Base-by-base conservation (phyloP, 2,329 filamentous ascomycete genomes). In the Talaromyces sp. region DNA sequence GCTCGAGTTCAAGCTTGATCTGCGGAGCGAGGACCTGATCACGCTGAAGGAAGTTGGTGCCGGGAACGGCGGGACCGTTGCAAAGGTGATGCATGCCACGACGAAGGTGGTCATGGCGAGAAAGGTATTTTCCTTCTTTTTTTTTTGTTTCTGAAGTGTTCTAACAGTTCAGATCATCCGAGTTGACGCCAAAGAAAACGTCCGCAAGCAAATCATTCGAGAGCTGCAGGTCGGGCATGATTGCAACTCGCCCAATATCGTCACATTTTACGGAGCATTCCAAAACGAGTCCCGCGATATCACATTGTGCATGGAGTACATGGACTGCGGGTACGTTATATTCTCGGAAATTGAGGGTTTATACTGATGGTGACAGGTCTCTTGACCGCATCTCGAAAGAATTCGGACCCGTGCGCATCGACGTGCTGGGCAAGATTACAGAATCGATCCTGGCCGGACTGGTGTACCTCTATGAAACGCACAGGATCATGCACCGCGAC, bases 231-330 rank as follows among this genome's bases (percentile, higher is more conserved):
- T 99, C 67, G 98, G 98, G 88, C 93, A 97, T 74, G 92, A 96
- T 71, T 99, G 95, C 78, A 95, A 96, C 72, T 97, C 91, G 25
- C 91, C 95, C 64, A 93, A 96, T 76, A 98, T 99, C 71, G 95
- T 99, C 63, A 96, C 90, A 59, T 99, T 97, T 77, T 98, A 98
- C 72, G 95, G 95, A 63, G 95, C 95, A 42, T 99, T 98, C 73
- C 85, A 98, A 72, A 98, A 96, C 73, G 91, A 96, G 72, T 92
- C 92, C 64, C 93, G 96, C 73, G 95, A 99, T 79, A 96, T 99
- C 62, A 96, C 98, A 69, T 93, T 99, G 88, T 99, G 95, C 77
- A 99, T 99, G 95, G 95, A 99, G 76, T 98, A 99, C 75, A 96
- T 96, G 92, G 95, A 99, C 77, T 92, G 93, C 74, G 95, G 95